Evolutionary conservation across 179 eudicot genomes (phyloP), one percentile per base, ranked within the genome.

Genomic region (Silene vulgaris): DNA sequence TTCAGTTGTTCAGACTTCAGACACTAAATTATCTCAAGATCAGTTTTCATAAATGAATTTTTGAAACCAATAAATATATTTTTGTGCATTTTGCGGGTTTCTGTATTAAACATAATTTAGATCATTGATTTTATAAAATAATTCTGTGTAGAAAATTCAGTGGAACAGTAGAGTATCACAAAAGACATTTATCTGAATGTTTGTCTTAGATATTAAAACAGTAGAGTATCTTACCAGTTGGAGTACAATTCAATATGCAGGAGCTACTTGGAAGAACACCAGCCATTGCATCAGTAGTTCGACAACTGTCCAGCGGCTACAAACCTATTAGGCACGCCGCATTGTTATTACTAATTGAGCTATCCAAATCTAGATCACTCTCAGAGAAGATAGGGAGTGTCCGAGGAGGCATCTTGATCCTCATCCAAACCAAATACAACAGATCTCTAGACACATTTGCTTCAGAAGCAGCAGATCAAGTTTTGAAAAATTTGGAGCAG

Each of bases 271-370:
- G 80, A 8, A 83, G 65, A 74, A 83, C 90, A 76, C 74, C 86
- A 37, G 88, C 83, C 68, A 75, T 91, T 32, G 45, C 88, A n/a
- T 65, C 77, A 77, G 73, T 88, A 70, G 83, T 86, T 78, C 86
- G 74, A 86, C 81, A 85, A 90, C 77, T 93, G 60, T 91, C 91
- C 16, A 91, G 96, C 79, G 84, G 84, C 81, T 84, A 82, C 82
- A 83, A 69, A 68, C 89, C 90, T 35, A 81, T 87, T 79, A 85
- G 87, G 82, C 91, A 90, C 76, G 83, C 88, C n/a, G 83, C 91
- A 29, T 76, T 87, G 43, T 80, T 85, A 32, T 89, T 91, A 63
- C 82, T 91, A 73, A 79, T 86, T 57, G 97, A 87, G 87, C 88
- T 91, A 59, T 91, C 98, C 74, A 80, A 69, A 30, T 78, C 87